Conservation (phyloP, 1,284 basidiomycete species). For the Schizopora paradoxa region DNA sequence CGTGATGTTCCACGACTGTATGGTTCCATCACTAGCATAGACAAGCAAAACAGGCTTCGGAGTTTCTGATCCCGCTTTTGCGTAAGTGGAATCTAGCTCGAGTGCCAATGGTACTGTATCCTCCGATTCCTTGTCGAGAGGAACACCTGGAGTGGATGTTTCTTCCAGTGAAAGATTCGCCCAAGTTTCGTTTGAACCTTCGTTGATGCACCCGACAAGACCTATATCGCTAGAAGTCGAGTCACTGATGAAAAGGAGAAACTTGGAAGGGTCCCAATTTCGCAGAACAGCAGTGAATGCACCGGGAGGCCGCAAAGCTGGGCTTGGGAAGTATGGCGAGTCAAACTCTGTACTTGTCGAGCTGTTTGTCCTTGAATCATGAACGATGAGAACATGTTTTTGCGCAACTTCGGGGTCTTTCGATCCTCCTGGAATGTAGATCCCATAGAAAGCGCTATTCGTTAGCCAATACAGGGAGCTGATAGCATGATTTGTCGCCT, state of each 20-base stretch:
- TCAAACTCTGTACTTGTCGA: conserved; percentile 44
- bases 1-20: conserved; percentile 72
- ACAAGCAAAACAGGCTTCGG: conserved; percentile 69
- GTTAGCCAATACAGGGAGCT: conserved; percentile 67
- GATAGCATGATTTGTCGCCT: conserved; percentile 42
- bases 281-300: conserved; percentile 52
- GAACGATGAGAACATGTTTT: conserved; percentile 54
- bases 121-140: conserved; percentile 62
- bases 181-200: conserved; percentile 46
- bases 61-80: conserved; percentile 39
- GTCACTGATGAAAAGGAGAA: conserved; percentile 67
- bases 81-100: conserved; percentile 63
- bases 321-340: conserved; percentile 49
- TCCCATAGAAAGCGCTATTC: conserved; percentile 65
- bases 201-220: conserved; percentile 48
- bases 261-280: conserved; percentile 60
- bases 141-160: conserved; percentile 60
- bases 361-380: conserved; percentile 53
- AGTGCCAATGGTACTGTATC: conserved; percentile 71
- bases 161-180: conserved; percentile 71
- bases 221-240: conserved; percentile 74
- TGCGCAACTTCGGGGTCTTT: conserved; percentile 42
- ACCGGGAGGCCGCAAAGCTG: conserved; percentile 47
- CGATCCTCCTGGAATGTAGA: conserved; percentile 50
- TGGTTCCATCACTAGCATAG: conserved; percentile 76